These are phyloP conservation scores for Falciphora oryzae DNA, from an alignment of 2,329 filamentous ascomycete species.

Conservation along the genomic window DNA sequence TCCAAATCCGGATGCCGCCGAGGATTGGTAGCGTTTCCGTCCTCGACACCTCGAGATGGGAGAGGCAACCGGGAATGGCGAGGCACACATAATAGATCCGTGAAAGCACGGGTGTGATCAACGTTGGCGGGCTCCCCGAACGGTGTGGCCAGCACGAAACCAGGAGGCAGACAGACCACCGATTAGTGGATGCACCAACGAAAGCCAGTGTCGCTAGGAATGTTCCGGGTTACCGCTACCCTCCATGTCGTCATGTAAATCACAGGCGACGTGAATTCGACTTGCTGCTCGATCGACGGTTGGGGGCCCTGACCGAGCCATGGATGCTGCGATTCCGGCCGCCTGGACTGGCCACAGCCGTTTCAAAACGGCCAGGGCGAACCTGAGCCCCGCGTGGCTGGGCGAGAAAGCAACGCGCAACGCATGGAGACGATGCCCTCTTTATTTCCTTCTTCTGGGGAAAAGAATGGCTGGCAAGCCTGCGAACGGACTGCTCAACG, in stretches of 20 bases:
- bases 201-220: neutral
- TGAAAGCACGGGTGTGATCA: neutral
- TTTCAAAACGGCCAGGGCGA: neutral
- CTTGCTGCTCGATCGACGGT: too few relatives aligned
- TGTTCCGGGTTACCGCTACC: neutral
- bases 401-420: neutral
- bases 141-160: neutral
- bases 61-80: neutral
- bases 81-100: neutral
- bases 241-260: neutral
- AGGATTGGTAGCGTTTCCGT: neutral
- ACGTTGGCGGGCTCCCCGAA: neutral
- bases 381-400: neutral
- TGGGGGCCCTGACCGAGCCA: neutral
- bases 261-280: neutral
- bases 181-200: neutral
- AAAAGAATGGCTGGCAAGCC: neutral
- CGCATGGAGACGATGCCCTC: neutral
- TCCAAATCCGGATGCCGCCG: neutral
- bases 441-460: neutral
- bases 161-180: neutral
- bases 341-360: neutral
- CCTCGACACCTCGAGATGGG: neutral
- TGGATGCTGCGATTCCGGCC: neutral
- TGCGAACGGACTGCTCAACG: too few relatives aligned